Evolutionary conservation across 371 early-diverging fungal species (phyloP).

Genomic region (Fennellomyces sp.): DNA sequence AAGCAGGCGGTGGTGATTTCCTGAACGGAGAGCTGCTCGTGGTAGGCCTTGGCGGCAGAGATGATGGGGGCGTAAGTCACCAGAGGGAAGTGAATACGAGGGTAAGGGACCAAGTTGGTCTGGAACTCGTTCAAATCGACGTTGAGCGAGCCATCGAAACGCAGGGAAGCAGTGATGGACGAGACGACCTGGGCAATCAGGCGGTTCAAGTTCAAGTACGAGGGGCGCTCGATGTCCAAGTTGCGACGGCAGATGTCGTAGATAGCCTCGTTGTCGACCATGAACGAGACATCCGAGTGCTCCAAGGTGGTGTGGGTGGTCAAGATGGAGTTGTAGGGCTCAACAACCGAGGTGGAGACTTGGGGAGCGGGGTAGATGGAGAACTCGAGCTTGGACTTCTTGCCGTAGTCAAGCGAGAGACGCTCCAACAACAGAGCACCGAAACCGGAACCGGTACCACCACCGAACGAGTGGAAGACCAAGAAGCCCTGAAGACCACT

Average conservation of each 20-base stretch:
- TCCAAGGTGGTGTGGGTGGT: constrained; percentile 96
- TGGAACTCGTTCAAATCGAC: constrained; percentile 97
- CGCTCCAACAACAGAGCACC: constrained; percentile 97
- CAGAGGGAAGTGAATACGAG: constrained; percentile 94
- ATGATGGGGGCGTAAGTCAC: constrained; percentile 94
- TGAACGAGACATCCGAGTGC: constrained; percentile 93
- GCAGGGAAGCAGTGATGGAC: constrained; percentile 98
- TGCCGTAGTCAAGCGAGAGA: constrained; percentile 95
- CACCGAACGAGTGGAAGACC: constrained; percentile 99
- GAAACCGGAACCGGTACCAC: constrained; percentile 99
- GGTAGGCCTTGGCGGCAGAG: constrained; percentile 87
- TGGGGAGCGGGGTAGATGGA: constrained; percentile 98
- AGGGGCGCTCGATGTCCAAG: constrained; percentile 96
- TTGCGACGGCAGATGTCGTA: constrained; percentile 98
- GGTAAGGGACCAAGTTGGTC: constrained; percentile 96
- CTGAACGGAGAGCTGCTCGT: constrained; percentile 86
- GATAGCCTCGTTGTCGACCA: constrained; percentile 93
- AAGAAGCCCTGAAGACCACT: constrained; percentile 96
- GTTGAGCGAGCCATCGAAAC: constrained; percentile 96
- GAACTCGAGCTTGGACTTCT: constrained; percentile 99
- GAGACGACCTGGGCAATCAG: constrained; percentile 99
- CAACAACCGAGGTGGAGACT: constrained; percentile 96
- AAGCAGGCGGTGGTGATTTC: constrained; percentile 93
- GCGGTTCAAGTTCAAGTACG: constrained; percentile 96
- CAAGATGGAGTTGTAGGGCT: constrained; percentile 98